A percentile compares a stretch with the other conserved stretches of the same genome.
phyloP scores from a whole-genome alignment of 345 rosid genomes.

The Toxicodendron radicans region DNA sequence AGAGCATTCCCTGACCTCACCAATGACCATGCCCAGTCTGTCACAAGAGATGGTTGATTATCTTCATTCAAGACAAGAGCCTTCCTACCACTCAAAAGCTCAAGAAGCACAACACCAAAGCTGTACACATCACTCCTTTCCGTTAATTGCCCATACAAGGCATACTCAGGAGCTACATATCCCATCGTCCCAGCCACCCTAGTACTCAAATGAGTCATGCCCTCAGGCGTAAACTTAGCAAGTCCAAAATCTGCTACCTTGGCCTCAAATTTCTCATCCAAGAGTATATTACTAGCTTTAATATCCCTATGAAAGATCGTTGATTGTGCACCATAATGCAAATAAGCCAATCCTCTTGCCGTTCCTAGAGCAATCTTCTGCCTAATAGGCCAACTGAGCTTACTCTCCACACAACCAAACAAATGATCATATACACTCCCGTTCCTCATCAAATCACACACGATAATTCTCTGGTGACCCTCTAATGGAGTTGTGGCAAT shows the following conservation, averaged over 20 bases:
- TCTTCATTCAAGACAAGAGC: slow-evolving; percentile 54
- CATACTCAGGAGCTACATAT: slow-evolving; percentile 95
- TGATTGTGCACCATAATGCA: slow-evolving; percentile 83
- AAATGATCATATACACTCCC: slow-evolving; percentile 86
- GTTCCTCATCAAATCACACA: slow-evolving; percentile 76
- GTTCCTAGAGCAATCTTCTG: slow-evolving; percentile 85
- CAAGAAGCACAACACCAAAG: slow-evolving; percentile 86
- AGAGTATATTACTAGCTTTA: slow-evolving; percentile 82
- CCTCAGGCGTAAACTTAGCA: slow-evolving; percentile 83
- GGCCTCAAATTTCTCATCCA: slow-evolving; percentile 78
- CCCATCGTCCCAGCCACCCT: slow-evolving; percentile 97
- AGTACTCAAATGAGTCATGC: slow-evolving; percentile 83
- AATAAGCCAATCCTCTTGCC: slow-evolving; percentile 83
- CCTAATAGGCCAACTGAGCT: slow-evolving; percentile 77
- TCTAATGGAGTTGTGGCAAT: slow-evolving; percentile 73
- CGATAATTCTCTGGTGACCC: slow-evolving; percentile 97
- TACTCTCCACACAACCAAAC: slow-evolving; percentile 45
- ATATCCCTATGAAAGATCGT: slow-evolving; percentile 84
- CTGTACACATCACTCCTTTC: slow-evolving; percentile 92
- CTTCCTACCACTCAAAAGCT: slow-evolving; percentile 84
- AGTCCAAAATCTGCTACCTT: slow-evolving; percentile 91
- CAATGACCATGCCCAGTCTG: slow-evolving; percentile 93
- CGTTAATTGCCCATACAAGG: slow-evolving; percentile 81
- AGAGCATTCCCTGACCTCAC: slow-evolving; percentile 60
- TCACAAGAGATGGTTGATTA: slow-evolving; percentile 60